Percentiles rank a stretch among this genome's conserved stretches.
phyloP scores from a whole-genome alignment of 2,329 filamentous ascomycete genomes.

The Cercospora sp. region DNA sequence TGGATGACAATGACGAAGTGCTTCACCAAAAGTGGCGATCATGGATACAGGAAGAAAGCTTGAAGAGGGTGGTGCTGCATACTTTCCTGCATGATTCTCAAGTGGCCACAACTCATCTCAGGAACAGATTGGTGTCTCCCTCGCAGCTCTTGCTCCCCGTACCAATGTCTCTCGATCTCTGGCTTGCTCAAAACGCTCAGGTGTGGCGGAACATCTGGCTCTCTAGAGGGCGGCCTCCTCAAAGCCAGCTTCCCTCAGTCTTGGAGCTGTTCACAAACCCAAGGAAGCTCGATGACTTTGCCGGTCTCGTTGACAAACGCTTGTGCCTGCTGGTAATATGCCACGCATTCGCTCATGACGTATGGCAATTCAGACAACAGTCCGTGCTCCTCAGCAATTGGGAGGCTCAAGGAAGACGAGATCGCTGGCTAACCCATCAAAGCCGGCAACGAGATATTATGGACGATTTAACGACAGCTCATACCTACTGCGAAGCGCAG shows the following conservation, averaged over 20 bases:
- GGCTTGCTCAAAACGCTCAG: slow-evolving; percentile 61
- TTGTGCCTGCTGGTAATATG: slow-evolving; percentile 61
- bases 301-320: slow-evolving; percentile 55
- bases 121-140: slow-evolving; percentile 64
- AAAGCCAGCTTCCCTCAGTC: slow-evolving; percentile 49
- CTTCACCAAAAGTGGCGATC: slow-evolving; percentile 64
- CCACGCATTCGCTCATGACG: slow-evolving; percentile 53
- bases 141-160: slow-evolving; percentile 65
- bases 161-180: slow-evolving; percentile 61
- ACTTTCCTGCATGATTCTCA: slow-evolving; percentile 65
- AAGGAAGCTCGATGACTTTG: slow-evolving; percentile 33
- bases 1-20: slow-evolving; percentile 55
- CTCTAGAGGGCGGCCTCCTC: slow-evolving; percentile 28
- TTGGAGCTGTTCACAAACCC: slow-evolving; percentile 44
- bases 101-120: slow-evolving; percentile 64
- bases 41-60: slow-evolving; percentile 64
- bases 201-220: slow-evolving; percentile 64
- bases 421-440: slow-evolving; percentile 31
- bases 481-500: slow-evolving; percentile 27
- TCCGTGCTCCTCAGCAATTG: slow-evolving; percentile 33
- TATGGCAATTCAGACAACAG: slow-evolving; percentile 62
- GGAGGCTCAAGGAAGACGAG: slow-evolving; percentile 24
- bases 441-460: slow-evolving; percentile 27
- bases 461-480: slow-evolving; percentile 26
- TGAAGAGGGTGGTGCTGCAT: slow-evolving; percentile 66